Percentiles rank a stretch among this genome's conserved stretches.
These are phyloP conservation scores for Populus nigra DNA, from an alignment of 345 rosid genomes.

Conservation along the genomic window DNA sequence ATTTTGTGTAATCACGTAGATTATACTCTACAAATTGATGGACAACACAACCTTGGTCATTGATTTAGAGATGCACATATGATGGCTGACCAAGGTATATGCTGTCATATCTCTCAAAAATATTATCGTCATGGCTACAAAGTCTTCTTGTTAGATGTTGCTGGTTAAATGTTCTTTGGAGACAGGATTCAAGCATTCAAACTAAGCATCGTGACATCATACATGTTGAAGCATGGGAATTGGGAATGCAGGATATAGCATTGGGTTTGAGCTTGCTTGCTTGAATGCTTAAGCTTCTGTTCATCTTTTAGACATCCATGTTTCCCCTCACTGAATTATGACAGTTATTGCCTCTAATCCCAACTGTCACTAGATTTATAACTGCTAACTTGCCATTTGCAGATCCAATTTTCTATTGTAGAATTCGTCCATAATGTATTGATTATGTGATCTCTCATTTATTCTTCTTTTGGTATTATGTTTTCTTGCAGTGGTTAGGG, in stretches of 20 bases:
- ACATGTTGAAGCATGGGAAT: too few species aligned
- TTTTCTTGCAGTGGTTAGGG: constrained; percentile 74
- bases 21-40: neutral
- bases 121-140: too few species aligned
- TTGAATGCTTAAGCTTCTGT: too few species aligned
- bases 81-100: neutral
- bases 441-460: neutral
- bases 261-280: too few species aligned
- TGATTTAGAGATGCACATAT: neutral
- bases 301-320: too few species aligned
- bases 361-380: neutral
- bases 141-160: too few species aligned
- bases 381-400: neutral
- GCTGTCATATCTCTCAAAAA: neutral
- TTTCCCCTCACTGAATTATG: too few species aligned
- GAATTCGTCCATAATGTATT: neutral
- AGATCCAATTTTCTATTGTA: neutral
- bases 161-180: too few species aligned
- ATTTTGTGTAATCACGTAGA: neutral
- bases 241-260: too few species aligned
- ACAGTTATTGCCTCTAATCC: neutral
- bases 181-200: too few species aligned
- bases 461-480: neutral
- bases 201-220: too few species aligned
- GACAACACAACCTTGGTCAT: neutral